These are phyloP conservation scores for Earliella scabrosa DNA, from an alignment of 1,284 basidiomycete species.

Conservation along the genomic window DNA sequence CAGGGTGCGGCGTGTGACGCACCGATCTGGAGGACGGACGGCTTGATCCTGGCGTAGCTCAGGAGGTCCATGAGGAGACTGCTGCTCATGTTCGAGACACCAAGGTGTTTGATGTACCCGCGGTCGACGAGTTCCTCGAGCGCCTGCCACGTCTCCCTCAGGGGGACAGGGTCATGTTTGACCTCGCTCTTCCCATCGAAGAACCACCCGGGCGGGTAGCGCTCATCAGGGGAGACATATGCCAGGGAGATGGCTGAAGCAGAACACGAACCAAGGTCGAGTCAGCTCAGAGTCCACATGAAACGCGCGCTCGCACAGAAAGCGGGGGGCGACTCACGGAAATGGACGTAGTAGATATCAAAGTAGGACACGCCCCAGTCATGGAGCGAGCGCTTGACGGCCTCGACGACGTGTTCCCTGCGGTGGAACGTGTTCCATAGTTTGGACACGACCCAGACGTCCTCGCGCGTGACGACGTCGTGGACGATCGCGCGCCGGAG, in stretches of 20 bases:
- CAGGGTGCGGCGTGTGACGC: not conserved
- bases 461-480: slow-evolving; percentile 43
- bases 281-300: not conserved
- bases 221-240: slow-evolving; percentile 27
- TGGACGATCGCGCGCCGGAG: slow-evolving; percentile 42
- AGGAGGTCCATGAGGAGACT: slow-evolving; percentile 31
- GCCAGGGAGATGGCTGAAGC: slow-evolving; percentile 28
- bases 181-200: slow-evolving; percentile 31
- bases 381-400: slow-evolving; percentile 27
- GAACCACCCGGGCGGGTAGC: slow-evolving; percentile 32
- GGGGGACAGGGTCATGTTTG: slow-evolving; percentile 26
- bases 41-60: slow-evolving; percentile 30
- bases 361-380: slow-evolving; percentile 34
- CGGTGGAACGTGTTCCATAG: slow-evolving; percentile 34
- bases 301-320: not conserved
- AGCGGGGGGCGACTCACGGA: slow-evolving; percentile 23
- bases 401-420: slow-evolving; percentile 28
- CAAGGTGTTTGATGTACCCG: slow-evolving; percentile 28
- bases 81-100: slow-evolving; percentile 31
- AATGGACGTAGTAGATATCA: slow-evolving; percentile 32
- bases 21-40: slow-evolving; percentile 32
- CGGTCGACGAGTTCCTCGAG: slow-evolving; percentile 32
- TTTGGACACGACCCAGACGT: slow-evolving; percentile 39
- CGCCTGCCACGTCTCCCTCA: slow-evolving; percentile 32
- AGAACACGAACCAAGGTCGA: not conserved